Percentiles rank a stretch among this genome's conserved stretches.
Evolutionary conservation across 305 asterid species (phyloP).

Genomic region (Rubia occidens): DNA sequence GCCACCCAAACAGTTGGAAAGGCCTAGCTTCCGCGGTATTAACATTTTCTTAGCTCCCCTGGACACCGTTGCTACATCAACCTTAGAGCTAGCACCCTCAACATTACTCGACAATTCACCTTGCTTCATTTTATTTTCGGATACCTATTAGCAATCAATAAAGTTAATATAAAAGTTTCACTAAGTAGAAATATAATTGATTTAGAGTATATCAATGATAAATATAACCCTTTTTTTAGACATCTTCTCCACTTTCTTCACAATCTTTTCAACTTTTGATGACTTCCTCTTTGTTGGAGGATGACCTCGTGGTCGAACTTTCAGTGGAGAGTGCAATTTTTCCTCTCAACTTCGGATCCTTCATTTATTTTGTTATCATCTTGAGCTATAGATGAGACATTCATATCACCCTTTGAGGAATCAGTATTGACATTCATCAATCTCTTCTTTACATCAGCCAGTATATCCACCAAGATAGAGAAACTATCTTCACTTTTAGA

Average conservation of each 20-base stretch:
- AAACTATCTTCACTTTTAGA: not conserved
- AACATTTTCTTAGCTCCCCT: too few species aligned
- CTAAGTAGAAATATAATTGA: not conserved
- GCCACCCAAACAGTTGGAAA: too few species aligned
- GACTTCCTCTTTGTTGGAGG: not conserved
- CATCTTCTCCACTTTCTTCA: not conserved
- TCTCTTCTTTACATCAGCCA: not conserved
- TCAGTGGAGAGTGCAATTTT: not conserved
- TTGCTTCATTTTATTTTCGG: too few species aligned
- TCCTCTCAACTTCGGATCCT: not conserved
- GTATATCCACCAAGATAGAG: not conserved
- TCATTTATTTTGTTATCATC: not conserved
- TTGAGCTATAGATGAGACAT: too few species aligned
- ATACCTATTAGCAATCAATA: too few species aligned
- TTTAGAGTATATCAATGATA: not conserved
- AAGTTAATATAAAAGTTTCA: too few species aligned
- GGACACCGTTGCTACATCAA: too few species aligned
- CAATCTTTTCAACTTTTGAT: not conserved
- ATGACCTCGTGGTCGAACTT: not conserved
- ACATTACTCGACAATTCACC: too few species aligned
- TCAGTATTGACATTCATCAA: not conserved
- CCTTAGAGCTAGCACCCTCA: too few species aligned
- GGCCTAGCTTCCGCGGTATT: too few species aligned
- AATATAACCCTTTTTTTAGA: not conserved
- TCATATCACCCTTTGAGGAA: too few species aligned